Percentiles rank a stretch among this genome's conserved stretches.
Conservation (phyloP, 345 rosid genomes). For the Bretschneidera sinensis region DNA sequence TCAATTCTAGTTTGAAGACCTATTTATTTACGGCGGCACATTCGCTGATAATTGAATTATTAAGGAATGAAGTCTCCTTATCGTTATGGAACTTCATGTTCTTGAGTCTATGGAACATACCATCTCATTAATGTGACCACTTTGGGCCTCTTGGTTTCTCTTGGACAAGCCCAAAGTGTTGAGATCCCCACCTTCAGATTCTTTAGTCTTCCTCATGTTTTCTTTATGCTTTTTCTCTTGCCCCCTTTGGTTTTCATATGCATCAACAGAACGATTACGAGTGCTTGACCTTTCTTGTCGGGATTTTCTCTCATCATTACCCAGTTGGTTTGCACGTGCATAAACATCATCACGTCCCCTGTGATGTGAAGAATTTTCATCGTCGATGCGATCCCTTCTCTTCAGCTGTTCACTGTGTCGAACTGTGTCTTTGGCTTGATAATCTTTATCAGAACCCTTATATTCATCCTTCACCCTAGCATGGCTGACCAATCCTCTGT, state of each 20-base stretch:
- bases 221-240: conserved; percentile 70
- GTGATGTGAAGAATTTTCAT: conserved; percentile 52
- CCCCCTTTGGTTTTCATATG: conserved; percentile 53
- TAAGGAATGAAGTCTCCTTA: background rate
- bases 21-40: conserved; percentile 7
- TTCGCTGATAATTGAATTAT: conserved; percentile 13
- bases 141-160: conserved; percentile 67
- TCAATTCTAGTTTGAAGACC: conserved; percentile 12
- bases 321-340: conserved; percentile 46
- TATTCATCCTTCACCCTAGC: conserved; percentile 57
- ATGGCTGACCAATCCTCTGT: conserved; percentile 52
- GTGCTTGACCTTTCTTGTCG: conserved; percentile 61
- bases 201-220: conserved; percentile 57
- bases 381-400: conserved; percentile 62
- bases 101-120: conserved; percentile 51
- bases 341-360: conserved; percentile 61
- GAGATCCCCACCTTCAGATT: conserved; percentile 53
- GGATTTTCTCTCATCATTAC: conserved; percentile 57
- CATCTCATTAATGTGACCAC: conserved; percentile 54
- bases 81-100: conserved; percentile 16
- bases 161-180: conserved; percentile 36
- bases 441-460: conserved; percentile 65
- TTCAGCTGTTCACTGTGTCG: conserved; percentile 63
- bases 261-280: conserved; percentile 43
- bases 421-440: conserved; percentile 48